Conservation (phyloP, 2,329 filamentous ascomycete species). For the Zopfia rhizophila region DNA sequence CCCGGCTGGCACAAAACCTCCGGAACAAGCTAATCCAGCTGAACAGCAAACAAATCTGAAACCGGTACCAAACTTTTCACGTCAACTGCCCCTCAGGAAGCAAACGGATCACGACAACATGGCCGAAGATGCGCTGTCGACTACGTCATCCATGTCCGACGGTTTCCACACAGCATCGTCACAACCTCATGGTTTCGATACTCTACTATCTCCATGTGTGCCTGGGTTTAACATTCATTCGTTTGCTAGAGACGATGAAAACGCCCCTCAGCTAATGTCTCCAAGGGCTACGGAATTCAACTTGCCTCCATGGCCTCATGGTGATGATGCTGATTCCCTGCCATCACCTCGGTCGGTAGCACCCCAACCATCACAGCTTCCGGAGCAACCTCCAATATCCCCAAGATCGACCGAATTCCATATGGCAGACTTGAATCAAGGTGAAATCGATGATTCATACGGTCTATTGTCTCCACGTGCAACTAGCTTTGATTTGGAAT, state of each 20-base stretch:
- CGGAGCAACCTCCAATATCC: slow-evolving; percentile 32
- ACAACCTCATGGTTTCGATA: slow-evolving; percentile 32
- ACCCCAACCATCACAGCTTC: slow-evolving; percentile 7
- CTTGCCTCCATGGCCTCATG: slow-evolving; percentile 39
- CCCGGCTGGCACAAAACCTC: slow-evolving; percentile 11
- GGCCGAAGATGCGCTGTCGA: slow-evolving; percentile 4
- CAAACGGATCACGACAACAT: slow-evolving; percentile 26
- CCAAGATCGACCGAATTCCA: slow-evolving; percentile 37
- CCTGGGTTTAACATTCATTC: slow-evolving; percentile 39
- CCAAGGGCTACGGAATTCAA: slow-evolving; percentile 44
- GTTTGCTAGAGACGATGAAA: slow-evolving; percentile 25
- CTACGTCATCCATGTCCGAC: slow-evolving; percentile 20
- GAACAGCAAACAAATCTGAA: slow-evolving; percentile 22
- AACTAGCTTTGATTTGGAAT: slow-evolving; percentile 28
- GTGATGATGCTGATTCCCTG: slow-evolving; percentile 32
- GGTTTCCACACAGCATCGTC: slow-evolving; percentile 29
- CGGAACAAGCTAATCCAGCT: slow-evolving; percentile 22
- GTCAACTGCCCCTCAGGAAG: slow-evolving; percentile 46
- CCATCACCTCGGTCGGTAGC: slow-evolving; percentile 22
- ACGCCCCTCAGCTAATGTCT: slow-evolving; percentile 36
- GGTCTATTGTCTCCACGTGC: slow-evolving; percentile 31
- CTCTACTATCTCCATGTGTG: slow-evolving; percentile 42
- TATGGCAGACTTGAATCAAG: slow-evolving; percentile 20
- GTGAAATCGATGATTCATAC: slow-evolving; percentile 26
- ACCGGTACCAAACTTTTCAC: slow-evolving; percentile 51